phyloP scores from a whole-genome alignment of 1,284 basidiomycete species.

The Rhodotorula mucilaginosa region DNA sequence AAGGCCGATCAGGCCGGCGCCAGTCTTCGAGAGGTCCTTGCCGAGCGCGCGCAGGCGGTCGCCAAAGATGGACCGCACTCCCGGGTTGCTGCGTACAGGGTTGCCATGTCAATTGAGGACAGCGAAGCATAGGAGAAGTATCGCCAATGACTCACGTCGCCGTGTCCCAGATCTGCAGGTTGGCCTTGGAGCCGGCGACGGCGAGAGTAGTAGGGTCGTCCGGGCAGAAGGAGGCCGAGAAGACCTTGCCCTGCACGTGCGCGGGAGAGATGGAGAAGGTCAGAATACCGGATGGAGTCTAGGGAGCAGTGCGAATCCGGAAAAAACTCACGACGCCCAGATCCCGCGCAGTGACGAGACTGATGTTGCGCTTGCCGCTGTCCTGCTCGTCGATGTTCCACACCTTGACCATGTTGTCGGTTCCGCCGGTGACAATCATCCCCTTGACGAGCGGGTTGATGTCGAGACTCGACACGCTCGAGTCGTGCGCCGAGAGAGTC shows the following conservation, averaged over 20 bases:
- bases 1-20: conserved; percentile 30
- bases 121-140: not conserved
- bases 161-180: conserved; percentile 87
- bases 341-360: conserved; percentile 82
- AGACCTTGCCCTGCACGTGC: conserved; percentile 78
- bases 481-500: conserved; percentile 91
- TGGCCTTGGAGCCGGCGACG: conserved; percentile 88
- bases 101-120: not conserved
- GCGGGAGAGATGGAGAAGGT: not conserved
- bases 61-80: conserved; percentile 49
- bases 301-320: conserved; percentile 1
- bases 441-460: conserved; percentile 87
- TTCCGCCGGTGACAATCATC: conserved; percentile 86
- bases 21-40: conserved; percentile 37
- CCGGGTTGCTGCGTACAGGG: conserved; percentile 42
- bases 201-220: conserved; percentile 92
- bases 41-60: conserved; percentile 46
- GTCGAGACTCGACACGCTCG: conserved; percentile 87
- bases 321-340: conserved; percentile 77
- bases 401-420: conserved; percentile 83
- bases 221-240: conserved; percentile 84
- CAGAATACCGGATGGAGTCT: not conserved
- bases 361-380: conserved; percentile 66
- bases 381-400: conserved; percentile 77
- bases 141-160: conserved; percentile 35